phyloP scores from a whole-genome alignment of 163 green algal species.

The Smithsoniella earleae region DNA sequence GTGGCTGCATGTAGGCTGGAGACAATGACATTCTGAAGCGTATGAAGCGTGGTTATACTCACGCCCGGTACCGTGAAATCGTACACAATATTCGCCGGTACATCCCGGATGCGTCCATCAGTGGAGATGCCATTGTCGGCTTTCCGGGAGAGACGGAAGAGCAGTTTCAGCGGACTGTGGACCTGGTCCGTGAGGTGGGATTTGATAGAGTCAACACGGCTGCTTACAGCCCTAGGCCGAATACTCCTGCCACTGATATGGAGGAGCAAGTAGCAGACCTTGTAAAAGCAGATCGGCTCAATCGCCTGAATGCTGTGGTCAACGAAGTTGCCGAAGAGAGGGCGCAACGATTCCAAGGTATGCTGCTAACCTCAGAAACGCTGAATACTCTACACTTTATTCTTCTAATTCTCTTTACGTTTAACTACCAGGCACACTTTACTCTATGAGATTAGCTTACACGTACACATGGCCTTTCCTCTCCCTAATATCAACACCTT shows the following conservation, averaged over 20 bases:
- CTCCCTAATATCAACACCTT: neutral
- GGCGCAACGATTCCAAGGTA: constrained; percentile 67
- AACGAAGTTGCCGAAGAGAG: constrained; percentile 65
- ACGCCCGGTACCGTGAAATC: constrained; percentile 74
- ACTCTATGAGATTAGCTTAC: no score
- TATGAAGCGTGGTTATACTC: constrained; percentile 80
- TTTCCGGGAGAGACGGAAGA: constrained; percentile 91
- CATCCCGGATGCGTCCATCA: constrained; percentile 88
- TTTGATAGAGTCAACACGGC: constrained; percentile 96
- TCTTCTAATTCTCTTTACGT: no score
- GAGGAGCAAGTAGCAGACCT: constrained; percentile 82
- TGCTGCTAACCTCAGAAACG: no score
- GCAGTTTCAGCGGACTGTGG: constrained; percentile 80
- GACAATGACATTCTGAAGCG: constrained; percentile 83
- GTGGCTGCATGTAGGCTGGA: constrained; percentile 67
- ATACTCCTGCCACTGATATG: constrained; percentile 80
- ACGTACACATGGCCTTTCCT: neutral
- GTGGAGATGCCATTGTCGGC: constrained; percentile 86
- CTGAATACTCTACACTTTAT: no score
- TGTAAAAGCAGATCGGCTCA: constrained; percentile 82
- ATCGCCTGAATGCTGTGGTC: constrained; percentile 64
- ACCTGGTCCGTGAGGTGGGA: constrained; percentile 68
- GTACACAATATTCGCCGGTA: constrained; percentile 84
- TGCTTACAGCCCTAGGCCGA: constrained; percentile 83
- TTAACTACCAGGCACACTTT: no score